Evolutionary conservation across 129 eudicot genomes (phyloP).

Genomic region (Calendula officinalis): DNA sequence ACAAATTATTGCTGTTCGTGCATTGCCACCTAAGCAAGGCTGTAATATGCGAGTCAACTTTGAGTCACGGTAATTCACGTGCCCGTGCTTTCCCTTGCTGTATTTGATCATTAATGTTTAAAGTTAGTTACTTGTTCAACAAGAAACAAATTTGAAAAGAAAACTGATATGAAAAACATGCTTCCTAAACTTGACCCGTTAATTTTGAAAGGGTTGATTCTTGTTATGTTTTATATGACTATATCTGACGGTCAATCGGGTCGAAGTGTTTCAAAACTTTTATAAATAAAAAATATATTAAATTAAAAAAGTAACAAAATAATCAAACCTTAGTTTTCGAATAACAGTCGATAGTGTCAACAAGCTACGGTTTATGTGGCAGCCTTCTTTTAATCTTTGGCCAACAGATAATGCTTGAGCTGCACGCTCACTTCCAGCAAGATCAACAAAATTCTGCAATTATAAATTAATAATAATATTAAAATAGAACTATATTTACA

Average conservation of each 20-base stretch:
- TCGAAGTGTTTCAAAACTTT: not conserved
- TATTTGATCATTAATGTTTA: slow-evolving; percentile 9
- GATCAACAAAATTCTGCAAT: slow-evolving; percentile 89
- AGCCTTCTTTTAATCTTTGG: slow-evolving; percentile 92
- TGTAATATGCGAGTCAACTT: slow-evolving; percentile 96
- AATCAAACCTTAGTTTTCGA: slow-evolving; percentile 86
- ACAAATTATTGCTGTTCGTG: slow-evolving; percentile 96
- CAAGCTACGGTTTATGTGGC: slow-evolving; percentile 96
- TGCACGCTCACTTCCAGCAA: slow-evolving; percentile 99
- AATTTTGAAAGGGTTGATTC: no score
- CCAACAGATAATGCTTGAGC: slow-evolving; percentile 95
- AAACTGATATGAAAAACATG: not conserved
- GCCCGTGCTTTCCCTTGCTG: slow-evolving; percentile 98
- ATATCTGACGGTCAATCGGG: not conserved
- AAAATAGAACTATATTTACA: not conserved
- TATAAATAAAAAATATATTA: no score
- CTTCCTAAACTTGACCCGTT: no score
- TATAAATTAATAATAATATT: slow-evolving; percentile 8
- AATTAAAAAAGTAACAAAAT: not conserved
- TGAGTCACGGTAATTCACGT: slow-evolving; percentile 93
- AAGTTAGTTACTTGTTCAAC: not conserved
- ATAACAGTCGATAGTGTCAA: slow-evolving; percentile 88
- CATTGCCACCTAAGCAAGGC: slow-evolving; percentile 98
- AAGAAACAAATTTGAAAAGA: not conserved
- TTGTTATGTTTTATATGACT: not conserved